phyloP scores from a whole-genome alignment of 2,329 filamentous ascomycete genomes.

The Neonectria ditissima region DNA sequence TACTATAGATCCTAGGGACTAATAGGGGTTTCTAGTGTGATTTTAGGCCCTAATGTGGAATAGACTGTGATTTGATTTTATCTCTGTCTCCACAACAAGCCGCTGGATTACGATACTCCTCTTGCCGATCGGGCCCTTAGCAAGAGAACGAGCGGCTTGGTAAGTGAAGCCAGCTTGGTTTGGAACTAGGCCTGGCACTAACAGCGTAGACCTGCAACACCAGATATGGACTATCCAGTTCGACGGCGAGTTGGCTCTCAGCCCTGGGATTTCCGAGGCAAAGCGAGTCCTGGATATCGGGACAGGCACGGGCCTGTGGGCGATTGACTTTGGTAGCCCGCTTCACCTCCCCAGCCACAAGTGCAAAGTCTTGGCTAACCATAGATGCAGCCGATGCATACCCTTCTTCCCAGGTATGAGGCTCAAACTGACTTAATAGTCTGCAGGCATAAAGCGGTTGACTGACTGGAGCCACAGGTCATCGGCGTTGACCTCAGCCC shows the following conservation, averaged over 20 bases:
- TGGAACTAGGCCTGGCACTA: neutral
- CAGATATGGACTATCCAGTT: constrained; percentile 33
- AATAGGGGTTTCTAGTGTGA: no score
- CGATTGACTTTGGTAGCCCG: constrained; percentile 39
- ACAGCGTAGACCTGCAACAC: constrained; percentile 28
- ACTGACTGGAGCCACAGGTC: constrained; percentile 18
- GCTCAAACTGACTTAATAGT: neutral
- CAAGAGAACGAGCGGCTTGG: constrained; percentile 35
- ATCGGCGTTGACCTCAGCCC: constrained; percentile 39
- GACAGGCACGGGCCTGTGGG: constrained; percentile 44
- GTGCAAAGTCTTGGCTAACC: neutral
- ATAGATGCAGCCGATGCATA: constrained; percentile 28
- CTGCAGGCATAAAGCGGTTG: neutral
- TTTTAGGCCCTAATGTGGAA: no score
- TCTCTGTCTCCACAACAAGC: no score
- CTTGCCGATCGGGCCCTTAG: no score
- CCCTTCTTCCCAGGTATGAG: constrained; percentile 28
- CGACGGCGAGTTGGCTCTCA: constrained; percentile 28
- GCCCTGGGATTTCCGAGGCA: constrained; percentile 25
- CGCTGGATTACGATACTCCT: no score
- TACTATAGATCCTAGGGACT: no score
- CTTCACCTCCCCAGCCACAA: neutral
- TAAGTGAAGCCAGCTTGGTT: constrained; percentile 2
- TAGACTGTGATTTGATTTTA: no score
- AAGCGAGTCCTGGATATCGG: constrained; percentile 44